Evolutionary conservation across 805 yeast genomes (phyloP).

Genomic region (Hanseniaspora taiwanica): DNA sequence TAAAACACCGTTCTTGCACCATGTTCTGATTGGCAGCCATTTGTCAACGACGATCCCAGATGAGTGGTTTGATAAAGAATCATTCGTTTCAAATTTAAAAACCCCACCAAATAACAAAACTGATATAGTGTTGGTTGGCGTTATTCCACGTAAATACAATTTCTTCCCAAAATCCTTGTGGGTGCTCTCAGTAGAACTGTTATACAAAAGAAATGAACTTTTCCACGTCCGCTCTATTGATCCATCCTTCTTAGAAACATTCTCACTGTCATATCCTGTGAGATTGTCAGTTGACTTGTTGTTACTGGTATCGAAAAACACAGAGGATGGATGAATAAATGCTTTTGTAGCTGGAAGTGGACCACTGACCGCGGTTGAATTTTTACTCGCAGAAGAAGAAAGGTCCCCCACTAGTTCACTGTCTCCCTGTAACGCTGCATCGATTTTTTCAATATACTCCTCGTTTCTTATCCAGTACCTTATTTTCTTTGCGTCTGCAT

Average conservation of each 20-base stretch:
- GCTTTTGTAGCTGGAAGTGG: slow-evolving; percentile 52
- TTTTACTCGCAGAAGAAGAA: too few species aligned
- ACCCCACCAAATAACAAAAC: slow-evolving; percentile 69
- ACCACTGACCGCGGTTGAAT: too few species aligned
- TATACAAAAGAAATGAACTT: slow-evolving; percentile 51
- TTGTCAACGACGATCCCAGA: slow-evolving; percentile 78
- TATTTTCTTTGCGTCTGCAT: slow-evolving; percentile 63
- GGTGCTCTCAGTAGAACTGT: slow-evolving; percentile 30
- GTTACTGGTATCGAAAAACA: slow-evolving; percentile 41
- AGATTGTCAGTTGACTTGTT: slow-evolving; percentile 17
- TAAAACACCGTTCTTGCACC: slow-evolving; percentile 89
- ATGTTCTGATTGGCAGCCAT: slow-evolving; percentile 85
- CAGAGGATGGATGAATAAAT: slow-evolving; percentile 78
- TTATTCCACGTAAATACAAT: slow-evolving; percentile 59
- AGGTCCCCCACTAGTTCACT: not conserved
- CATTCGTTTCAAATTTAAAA: slow-evolving; percentile 40
- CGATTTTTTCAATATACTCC: slow-evolving; percentile 27
- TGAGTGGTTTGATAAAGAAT: slow-evolving; percentile 35
- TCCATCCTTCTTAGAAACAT: slow-evolving; percentile 14
- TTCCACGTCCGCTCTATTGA: slow-evolving; percentile 24
- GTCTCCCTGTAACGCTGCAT: slow-evolving; percentile 7
- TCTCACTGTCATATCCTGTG: slow-evolving; percentile 12
- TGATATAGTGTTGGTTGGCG: slow-evolving; percentile 66
- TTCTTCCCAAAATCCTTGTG: slow-evolving; percentile 41
- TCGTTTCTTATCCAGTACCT: slow-evolving; percentile 65